These are phyloP conservation scores for Amanita fuliginea DNA, from an alignment of 768 basidiomycete genomes.

Conservation along the genomic window DNA sequence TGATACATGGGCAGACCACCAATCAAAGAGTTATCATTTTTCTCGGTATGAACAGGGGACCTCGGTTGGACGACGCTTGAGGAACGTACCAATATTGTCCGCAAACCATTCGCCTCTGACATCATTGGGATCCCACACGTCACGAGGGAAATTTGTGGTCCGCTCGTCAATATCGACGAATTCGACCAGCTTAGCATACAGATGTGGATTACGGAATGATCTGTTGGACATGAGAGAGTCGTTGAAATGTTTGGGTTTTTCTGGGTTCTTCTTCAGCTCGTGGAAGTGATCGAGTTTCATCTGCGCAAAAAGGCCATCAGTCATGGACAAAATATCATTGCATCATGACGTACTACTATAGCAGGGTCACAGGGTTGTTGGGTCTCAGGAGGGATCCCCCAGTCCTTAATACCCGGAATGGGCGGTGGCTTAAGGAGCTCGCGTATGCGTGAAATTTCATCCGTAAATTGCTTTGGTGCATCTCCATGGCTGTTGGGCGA, in stretches of 20 bases:
- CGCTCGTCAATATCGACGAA: constrained; percentile 89
- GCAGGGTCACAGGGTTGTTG: constrained; percentile 46
- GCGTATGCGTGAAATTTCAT: constrained; percentile 46
- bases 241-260: constrained; percentile 81
- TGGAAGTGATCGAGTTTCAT: constrained; percentile 76
- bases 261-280: constrained; percentile 49
- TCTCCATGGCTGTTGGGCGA: constrained; percentile 10
- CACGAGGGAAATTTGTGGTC: constrained; percentile 66
- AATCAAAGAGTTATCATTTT: not conserved
- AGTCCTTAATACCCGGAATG: constrained; percentile 55
- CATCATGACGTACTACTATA: constrained; percentile 36
- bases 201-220: constrained; percentile 91
- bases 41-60: constrained; percentile 4
- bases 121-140: constrained; percentile 64
- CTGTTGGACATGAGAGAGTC: constrained; percentile 89
- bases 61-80: not conserved
- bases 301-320: constrained; percentile 25
- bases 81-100: constrained; percentile 58
- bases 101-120: constrained; percentile 66
- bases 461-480: constrained; percentile 17
- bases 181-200: constrained; percentile 93
- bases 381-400: constrained; percentile 64
- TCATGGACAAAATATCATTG: not conserved
- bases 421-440: constrained; percentile 49
- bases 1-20: not conserved